Evolutionary conservation across 1,139 yeast genomes (phyloP).

Genomic region (Taphrina pruni): DNA sequence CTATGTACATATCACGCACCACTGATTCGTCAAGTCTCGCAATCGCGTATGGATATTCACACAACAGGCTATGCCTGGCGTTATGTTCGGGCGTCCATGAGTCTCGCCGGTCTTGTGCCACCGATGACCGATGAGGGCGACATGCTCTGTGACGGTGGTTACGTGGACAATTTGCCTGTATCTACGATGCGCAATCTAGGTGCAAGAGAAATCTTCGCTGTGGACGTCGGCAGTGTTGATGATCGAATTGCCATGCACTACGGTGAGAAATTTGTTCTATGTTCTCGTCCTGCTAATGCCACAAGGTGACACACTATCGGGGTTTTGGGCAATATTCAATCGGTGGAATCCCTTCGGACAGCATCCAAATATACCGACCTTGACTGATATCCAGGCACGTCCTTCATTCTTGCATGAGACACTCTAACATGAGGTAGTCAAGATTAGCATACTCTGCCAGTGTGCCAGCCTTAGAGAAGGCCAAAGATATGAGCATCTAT

Average conservation of each 20-base stretch:
- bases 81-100: conserved; percentile 94
- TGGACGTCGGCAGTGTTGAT: conserved; percentile 96
- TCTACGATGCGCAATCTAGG: conserved; percentile 86
- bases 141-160: conserved; percentile 95
- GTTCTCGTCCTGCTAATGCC: not conserved
- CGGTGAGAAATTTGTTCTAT: conserved; percentile 55
- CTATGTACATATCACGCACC: not conserved
- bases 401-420: not conserved
- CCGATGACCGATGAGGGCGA: conserved; percentile 85
- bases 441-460: conserved; percentile 93
- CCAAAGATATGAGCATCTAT: conserved; percentile 81
- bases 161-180: conserved; percentile 91
- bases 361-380: conserved; percentile 86
- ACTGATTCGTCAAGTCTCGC: conserved; percentile 59
- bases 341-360: conserved; percentile 88
- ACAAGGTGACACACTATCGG: conserved; percentile 75
- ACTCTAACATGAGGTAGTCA: conserved; percentile 49
- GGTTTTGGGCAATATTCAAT: conserved; percentile 87
- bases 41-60: conserved; percentile 93
- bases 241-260: conserved; percentile 88
- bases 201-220: conserved; percentile 85
- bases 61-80: conserved; percentile 94
- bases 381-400: conserved; percentile 83
- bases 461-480: conserved; percentile 87
- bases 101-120: conserved; percentile 90